Percentiles rank a stretch among this genome's conserved stretches.
Evolutionary conservation across 2,329 filamentous ascomycete genomes (phyloP).

Genomic region (Annulohypoxylon truncatum): DNA sequence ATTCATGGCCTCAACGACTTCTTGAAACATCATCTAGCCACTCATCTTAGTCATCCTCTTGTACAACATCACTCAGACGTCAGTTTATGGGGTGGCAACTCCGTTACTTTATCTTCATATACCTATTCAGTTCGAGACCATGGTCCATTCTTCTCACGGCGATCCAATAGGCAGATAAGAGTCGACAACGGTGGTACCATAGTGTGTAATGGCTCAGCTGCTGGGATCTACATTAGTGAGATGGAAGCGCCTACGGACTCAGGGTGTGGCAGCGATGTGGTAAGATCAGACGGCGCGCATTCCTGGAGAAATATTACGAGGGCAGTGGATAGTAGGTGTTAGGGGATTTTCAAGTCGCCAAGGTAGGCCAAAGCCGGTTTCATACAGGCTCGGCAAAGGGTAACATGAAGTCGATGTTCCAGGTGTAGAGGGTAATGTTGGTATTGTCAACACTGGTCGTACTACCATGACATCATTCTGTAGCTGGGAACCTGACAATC

Average conservation of each 20-base stretch:
- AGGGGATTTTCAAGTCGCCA: slow-evolving; percentile 10
- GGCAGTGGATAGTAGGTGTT: slow-evolving; percentile 25
- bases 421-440: slow-evolving; percentile 34
- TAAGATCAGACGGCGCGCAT: slow-evolving; percentile 57
- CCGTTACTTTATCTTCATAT: too few relatives aligned
- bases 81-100: too few relatives aligned
- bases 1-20: too few relatives aligned
- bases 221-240: not conserved
- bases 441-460: not conserved
- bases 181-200: not conserved
- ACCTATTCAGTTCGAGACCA: too few relatives aligned
- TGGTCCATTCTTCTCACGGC: too few relatives aligned
- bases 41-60: too few relatives aligned
- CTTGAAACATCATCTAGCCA: too few relatives aligned
- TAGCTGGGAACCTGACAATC: not conserved
- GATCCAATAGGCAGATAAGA: slow-evolving; percentile 51
- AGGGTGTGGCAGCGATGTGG: slow-evolving; percentile 54
- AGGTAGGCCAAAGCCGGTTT: slow-evolving; percentile 42
- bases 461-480: not conserved
- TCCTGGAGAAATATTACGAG: slow-evolving; percentile 63
- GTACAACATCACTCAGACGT: too few relatives aligned
- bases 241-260: not conserved
- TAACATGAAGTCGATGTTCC: slow-evolving; percentile 52
- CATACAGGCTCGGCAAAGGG: slow-evolving; percentile 44
- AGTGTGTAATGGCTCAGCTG: not conserved